Base-by-base conservation (phyloP, 164 flowering plant species). In the Liquidambar formosana region DNA sequence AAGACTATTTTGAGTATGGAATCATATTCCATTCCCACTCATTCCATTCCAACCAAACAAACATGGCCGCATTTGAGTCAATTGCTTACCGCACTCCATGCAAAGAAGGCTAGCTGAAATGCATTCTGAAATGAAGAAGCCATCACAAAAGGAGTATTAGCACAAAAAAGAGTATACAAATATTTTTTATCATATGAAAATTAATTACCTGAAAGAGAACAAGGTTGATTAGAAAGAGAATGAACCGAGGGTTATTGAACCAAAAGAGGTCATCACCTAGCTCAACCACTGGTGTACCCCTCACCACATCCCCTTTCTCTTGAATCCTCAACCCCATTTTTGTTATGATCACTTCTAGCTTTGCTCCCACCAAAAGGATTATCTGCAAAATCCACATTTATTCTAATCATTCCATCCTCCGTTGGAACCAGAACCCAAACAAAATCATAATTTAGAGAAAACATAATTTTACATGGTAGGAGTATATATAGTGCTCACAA, bases 201-300 rank as follows among this genome's bases (percentile, higher is more conserved):
- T 47, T n/a, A n/a, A n/a, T 0, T 77, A 86, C 89, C 88, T 77
- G 79, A 61, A 87, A 87, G 61, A 87, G 88, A 28, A 80, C 81
- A 18, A 83, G 66, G 71, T 87, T 77, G 38, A 87, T 85, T 59
- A 87, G 75, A 61, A 74, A 83, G 68, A 87, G 91, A 21, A 87
- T 72, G 66, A 83, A 59, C 3, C 71, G 76, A 2, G 91, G 91
- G 41, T 77, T 66, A 5, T 79, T 78, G 57, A 87, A 87, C 91
- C 91, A 87, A 72, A 85, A 87, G 12, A 87, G 79, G n/a, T 87
- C 82, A 59, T 87, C 86, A 1, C 82, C 84, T 0, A 87, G 91
- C 68, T 83, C 70, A 52, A 87, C 91, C 59, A 83, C 71, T 2
- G 89, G 89, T 8, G 79, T 74, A 19, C 91, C 91, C 67, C 64